Evolutionary conservation across 192 early-diverging fungal genomes (phyloP), one percentile per base, ranked within the genome.

Genomic region (Dispira simplex): DNA sequence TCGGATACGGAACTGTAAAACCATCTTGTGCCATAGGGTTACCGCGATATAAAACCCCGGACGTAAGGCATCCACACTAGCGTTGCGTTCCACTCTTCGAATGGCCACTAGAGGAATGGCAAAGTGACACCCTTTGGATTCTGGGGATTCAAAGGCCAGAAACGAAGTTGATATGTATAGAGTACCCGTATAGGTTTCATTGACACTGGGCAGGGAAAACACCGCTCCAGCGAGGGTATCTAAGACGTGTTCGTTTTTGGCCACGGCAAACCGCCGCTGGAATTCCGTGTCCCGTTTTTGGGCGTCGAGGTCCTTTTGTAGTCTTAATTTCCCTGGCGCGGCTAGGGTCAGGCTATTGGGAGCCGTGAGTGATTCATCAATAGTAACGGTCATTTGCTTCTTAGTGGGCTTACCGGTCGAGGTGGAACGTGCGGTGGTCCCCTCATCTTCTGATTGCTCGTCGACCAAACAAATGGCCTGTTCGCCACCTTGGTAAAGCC

Each of bases 21-120:
- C 82, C 76, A 91, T 87, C 70, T 92, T 82, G 70, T 99, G 95
- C 84, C 93, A 92, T 14, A 89, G 88, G 2, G 90, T 86, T 46
- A 99, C 86, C 1, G 85, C 79, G 46, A 99, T 78, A 53, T 88
- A 83, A 27, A 76, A 80, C 67, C 77, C 73, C 25, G 59, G 67
- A 47, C 56, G 44, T 0, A 62, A 46, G 55, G 63, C 39, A 66
- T 75, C 69, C 0, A 79, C 76, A 20, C 76, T 72, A n/a, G 80
- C 73, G 66, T 85, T 89, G 18, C 90, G 78, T 71, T 99, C 97
- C 12, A 99, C 93, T 10, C 91, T 81, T 59, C 89, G 87, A 57
- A 99, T 83, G 2, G 91, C 91, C 67, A 82, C 93, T 51, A 95
- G 85, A 14, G 93, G 97, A 11, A 97, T 68, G 0, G 85, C 81